phyloP scores from a whole-genome alignment of 2,329 filamentous ascomycete species.

The Hypoxylon sp. region DNA sequence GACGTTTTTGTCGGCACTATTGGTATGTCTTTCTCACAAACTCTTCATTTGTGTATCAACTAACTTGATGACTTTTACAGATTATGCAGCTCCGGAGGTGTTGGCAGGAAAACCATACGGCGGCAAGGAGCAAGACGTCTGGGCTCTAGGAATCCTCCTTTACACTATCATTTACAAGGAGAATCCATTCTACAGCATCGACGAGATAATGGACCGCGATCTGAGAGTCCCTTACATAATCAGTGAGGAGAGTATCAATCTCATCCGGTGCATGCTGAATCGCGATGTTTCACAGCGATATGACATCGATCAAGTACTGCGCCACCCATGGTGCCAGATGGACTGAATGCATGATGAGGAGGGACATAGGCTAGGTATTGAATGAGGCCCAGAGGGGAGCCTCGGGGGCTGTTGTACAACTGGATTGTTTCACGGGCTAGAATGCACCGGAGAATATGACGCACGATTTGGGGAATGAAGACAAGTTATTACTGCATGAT shows the following conservation, averaged over 20 bases:
- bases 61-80: slow-evolving; percentile 62
- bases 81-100: slow-evolving; percentile 99
- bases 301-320: slow-evolving; percentile 88
- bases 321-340: slow-evolving; percentile 83
- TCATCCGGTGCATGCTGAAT: slow-evolving; percentile 93
- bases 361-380: slow-evolving; percentile 9
- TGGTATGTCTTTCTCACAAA: slow-evolving; percentile 70
- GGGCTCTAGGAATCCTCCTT: slow-evolving; percentile 95
- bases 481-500: slow-evolving; percentile 39
- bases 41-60: slow-evolving; percentile 17
- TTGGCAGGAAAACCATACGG: slow-evolving; percentile 91
- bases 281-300: slow-evolving; percentile 86
- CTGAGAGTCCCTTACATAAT: slow-evolving; percentile 89
- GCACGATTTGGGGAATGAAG: slow-evolving; percentile 36
- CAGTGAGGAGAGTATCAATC: slow-evolving; percentile 92
- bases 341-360: slow-evolving; percentile 35
- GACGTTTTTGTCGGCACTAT: slow-evolving; percentile 99
- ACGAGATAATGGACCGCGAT: slow-evolving; percentile 99
- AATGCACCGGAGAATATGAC: slow-evolving; percentile 35
- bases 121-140: slow-evolving; percentile 98
- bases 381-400: slow-evolving; percentile 6
- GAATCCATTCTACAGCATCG: slow-evolving; percentile 98
- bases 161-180: slow-evolving; percentile 99
- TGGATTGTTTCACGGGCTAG: slow-evolving; percentile 32
- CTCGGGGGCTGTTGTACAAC: slow-evolving; percentile 26